Base-by-base conservation (phyloP, 2,329 filamentous ascomycete species). In the Annulohypoxylon truncatum region DNA sequence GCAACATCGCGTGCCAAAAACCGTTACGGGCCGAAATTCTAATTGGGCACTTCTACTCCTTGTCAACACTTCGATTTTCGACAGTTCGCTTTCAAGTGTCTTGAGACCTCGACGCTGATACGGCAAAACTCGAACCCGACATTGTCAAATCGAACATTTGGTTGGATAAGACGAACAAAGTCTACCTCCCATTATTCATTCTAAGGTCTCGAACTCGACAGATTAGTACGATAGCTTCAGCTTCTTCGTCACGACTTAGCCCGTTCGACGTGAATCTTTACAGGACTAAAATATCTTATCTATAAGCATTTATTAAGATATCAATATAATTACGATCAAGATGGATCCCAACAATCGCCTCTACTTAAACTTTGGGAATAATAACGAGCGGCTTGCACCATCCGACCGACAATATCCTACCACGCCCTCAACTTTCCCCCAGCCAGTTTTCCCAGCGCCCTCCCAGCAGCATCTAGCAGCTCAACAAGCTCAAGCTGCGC, bases 391-490 rank as follows among this genome's bases (percentile, higher is more conserved):
- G 74, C 85, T 89, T 64, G 82, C 84, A 66, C 80, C 87, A 79
- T 74, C 85, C 84, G 90, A 91, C 78, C 86, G 90, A 77, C 84
- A 89, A 71, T 94, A 92, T 84, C 92, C 91, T 72, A 94, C 95
- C 56, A 97, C 95, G 8, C 95, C 95, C 55, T 97, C 95, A 71
- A 97, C 94, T 64, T 98, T 98, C 77, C 95, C 95, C 10, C 95
- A 98, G 82, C 94, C 94, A 66, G 92, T 97, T 78, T 88, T 86
- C 71, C 82, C 84, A 62, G 74, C 76, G 42, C 70, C 75, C 26
- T 73, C 78, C 55, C 81, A 81, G 70, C 76, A 80, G 60, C 79
- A 90, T 74, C 83, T 86, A 67, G 86, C 86, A 68, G 77, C 80
- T 55, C 78, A 79, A 64, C 75, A 79, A 64, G 72, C 77, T 55